These are phyloP conservation scores for Mycena albidolilacea DNA, from an alignment of 768 basidiomycete genomes.

Conservation along the genomic window DNA sequence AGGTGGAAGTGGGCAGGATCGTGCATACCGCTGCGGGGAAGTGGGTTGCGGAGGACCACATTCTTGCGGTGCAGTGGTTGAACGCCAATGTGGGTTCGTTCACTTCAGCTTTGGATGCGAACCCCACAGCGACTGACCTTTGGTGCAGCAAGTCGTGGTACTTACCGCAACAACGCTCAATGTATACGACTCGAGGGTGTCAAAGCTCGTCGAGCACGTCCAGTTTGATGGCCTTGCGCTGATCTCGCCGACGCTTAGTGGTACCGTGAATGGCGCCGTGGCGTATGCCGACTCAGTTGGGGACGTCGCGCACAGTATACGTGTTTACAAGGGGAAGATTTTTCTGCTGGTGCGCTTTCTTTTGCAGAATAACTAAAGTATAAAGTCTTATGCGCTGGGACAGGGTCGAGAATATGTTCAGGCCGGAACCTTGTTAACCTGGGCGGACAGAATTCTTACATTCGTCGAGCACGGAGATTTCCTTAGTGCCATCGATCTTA, in stretches of 20 bases:
- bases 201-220: constrained; percentile 74
- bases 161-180: constrained; percentile 71
- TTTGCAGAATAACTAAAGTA: neutral
- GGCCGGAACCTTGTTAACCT: constrained; percentile 91
- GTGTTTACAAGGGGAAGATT: constrained; percentile 90
- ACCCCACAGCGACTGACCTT: constrained; percentile 19
- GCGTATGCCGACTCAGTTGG: constrained; percentile 65
- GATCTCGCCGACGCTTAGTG: constrained; percentile 66
- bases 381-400: constrained; percentile 9
- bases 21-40: constrained; percentile 72
- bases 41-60: constrained; percentile 73
- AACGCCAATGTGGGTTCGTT: constrained; percentile 84
- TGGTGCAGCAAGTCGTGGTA: constrained; percentile 75
- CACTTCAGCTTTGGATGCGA: constrained; percentile 29
- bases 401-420: constrained; percentile 77
- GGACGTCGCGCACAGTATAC: constrained; percentile 79
- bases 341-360: constrained; percentile 84
- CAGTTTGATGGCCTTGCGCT: constrained; percentile 70
- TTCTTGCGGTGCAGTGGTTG: constrained; percentile 89
- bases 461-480: constrained; percentile 91
- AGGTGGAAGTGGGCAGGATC: constrained; percentile 75
- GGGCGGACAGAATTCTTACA: constrained; percentile 93
- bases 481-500: constrained; percentile 89
- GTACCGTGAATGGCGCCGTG: constrained; percentile 61
- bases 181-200: constrained; percentile 76